These are phyloP conservation scores for Phytophthora cryptogea DNA, from an alignment of 352 stramenopile species.

Conservation along the genomic window DNA sequence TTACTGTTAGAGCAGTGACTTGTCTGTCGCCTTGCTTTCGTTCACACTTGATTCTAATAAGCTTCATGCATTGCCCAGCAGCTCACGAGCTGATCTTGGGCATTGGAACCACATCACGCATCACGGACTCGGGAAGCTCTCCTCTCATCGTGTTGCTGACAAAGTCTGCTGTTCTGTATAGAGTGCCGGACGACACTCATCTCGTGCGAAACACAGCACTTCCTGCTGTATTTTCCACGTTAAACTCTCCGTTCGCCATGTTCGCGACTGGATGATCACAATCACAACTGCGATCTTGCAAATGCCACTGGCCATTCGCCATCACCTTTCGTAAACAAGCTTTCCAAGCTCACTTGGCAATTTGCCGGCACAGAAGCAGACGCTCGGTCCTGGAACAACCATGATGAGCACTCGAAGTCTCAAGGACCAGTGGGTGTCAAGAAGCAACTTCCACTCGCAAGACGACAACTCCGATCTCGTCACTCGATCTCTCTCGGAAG, in stretches of 20 bases:
- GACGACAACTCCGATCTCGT: not conserved
- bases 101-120: not conserved
- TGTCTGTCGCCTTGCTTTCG: no score
- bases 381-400: not conserved
- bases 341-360: not conserved
- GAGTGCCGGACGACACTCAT: no score
- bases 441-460: not conserved
- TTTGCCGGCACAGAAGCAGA: not conserved
- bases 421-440: conserved; percentile 11
- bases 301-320: no score
- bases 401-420: conserved; percentile 21
- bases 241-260: conserved; percentile 1
- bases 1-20: no score
- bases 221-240: not conserved
- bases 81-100: not conserved
- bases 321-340: no score
- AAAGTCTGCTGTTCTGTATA: no score
- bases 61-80: no score
- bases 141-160: no score
- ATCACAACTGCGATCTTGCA: not conserved
- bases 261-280: conserved; percentile 4
- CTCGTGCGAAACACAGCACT: no score
- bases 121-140: not conserved
- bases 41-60: no score
- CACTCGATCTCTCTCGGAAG: conserved; percentile 23